Base-by-base conservation (phyloP, 2,329 filamentous ascomycete species). In the Phialophora chinensis region DNA sequence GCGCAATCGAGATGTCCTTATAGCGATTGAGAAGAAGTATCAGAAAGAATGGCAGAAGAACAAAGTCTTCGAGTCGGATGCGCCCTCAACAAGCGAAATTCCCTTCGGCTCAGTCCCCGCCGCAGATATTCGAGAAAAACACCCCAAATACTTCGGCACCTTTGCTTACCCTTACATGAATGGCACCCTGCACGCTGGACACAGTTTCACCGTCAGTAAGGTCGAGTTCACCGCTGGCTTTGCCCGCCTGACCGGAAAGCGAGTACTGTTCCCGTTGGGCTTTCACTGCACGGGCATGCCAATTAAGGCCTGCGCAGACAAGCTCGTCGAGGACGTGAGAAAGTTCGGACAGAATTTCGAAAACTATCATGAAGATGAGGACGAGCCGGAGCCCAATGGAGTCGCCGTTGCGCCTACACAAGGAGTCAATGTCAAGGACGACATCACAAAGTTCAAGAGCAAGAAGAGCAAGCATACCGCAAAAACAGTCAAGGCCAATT, bases 261-360 rank as follows among this genome's bases (percentile, higher is more conserved):
- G 90, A 61, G 85, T 90, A 65, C 84, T 98, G 61, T 97, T 95
- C 78, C 95, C 95, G 65, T 90, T 95, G 75, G 95, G 94, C 35
- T 99, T 93, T 83, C 95, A 99, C 84, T 92, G 91, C 81, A 98
- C 94, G 0, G 95, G 95, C 74, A 96, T 99, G 90, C 93, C 93
- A 54, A 99, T 99, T 84, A 97, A 97, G 81, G 93, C 95, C 5
- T 96, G 92, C 75, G 93, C 95, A 62, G 94, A 99, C 83, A 98
- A 98, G 84, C 87, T 99, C 54, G 88, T 90, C 66, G 88, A 92
- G 69, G 95, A 99, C 81, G 90, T 98, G 64, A 88, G 91, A 79
- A 84, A 90, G 81, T 99, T 98, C 75, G 95, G 95, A 25, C 82
- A 90, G 76, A 88, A 93, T 75, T 98, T 98, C 70, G 90, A 93